Evolutionary conservation across 2,329 filamentous ascomycete species (phyloP).

Genomic region (Hypoxylon sp.): DNA sequence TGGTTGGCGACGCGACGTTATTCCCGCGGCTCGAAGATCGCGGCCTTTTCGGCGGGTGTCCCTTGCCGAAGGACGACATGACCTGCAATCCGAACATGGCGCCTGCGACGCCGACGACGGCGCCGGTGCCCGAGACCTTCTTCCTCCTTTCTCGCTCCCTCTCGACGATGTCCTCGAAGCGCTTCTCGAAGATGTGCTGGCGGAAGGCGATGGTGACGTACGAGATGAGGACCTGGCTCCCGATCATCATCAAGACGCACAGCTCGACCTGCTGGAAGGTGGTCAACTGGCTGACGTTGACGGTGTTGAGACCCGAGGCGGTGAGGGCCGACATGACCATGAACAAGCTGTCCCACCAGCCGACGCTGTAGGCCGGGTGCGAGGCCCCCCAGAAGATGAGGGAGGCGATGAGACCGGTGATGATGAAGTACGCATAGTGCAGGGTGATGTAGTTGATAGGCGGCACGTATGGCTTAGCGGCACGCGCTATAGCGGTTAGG

Average conservation of each 20-base stretch:
- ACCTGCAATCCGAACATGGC: constrained; percentile 43
- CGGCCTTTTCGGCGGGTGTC: constrained; percentile 23
- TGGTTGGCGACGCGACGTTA: constrained; percentile 7
- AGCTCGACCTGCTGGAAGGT: constrained; percentile 73
- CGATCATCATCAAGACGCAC: constrained; percentile 70
- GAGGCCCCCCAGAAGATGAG: constrained; percentile 68
- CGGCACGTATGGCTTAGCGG: constrained; percentile 45
- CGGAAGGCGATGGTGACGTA: constrained; percentile 69
- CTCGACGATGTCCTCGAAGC: constrained; percentile 62
- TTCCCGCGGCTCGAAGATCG: constrained; percentile 9
- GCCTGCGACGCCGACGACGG: constrained; percentile 38
- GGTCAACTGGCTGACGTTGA: constrained; percentile 69
- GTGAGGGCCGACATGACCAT: constrained; percentile 72
- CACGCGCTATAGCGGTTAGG: constrained; percentile 8
- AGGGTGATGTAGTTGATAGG: constrained; percentile 68
- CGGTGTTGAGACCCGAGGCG: constrained; percentile 71
- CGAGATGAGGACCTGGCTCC: constrained; percentile 72
- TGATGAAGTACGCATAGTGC: constrained; percentile 73
- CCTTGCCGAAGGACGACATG: constrained; percentile 42
- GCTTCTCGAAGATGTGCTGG: constrained; percentile 67
- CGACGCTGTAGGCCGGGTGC: constrained; percentile 58
- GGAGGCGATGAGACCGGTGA: constrained; percentile 61
- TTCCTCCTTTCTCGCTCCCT: constrained; percentile 47
- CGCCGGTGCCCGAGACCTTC: constrained; percentile 35
- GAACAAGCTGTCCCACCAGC: constrained; percentile 72